phyloP scores from a whole-genome alignment of 2,329 filamentous ascomycete genomes.

The Myrmaecium sp. region DNA sequence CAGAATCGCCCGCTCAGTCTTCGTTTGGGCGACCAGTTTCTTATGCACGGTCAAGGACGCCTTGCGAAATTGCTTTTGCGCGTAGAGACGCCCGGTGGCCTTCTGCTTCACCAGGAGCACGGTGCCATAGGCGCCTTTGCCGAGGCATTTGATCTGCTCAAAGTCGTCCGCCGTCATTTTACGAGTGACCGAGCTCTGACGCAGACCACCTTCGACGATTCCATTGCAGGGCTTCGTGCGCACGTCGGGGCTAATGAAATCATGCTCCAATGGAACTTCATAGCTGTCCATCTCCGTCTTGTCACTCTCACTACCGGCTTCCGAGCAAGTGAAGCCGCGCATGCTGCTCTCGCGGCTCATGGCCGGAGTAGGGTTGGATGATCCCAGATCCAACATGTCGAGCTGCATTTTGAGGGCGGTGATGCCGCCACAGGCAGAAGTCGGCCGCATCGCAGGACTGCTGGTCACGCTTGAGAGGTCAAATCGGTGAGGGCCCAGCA shows the following conservation, averaged over 20 bases:
- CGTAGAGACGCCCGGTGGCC: constrained; percentile 73
- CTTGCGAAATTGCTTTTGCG: constrained; percentile 98
- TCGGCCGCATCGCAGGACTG: constrained; percentile 33
- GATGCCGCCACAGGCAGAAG: constrained; percentile 48
- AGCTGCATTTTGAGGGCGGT: constrained; percentile 68
- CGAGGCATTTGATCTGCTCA: constrained; percentile 75
- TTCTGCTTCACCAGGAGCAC: constrained; percentile 86
- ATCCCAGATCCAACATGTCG: constrained; percentile 53
- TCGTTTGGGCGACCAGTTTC: constrained; percentile 90
- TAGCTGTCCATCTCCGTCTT: constrained; percentile 65
- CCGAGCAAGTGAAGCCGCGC: constrained; percentile 34
- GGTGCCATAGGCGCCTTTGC: constrained; percentile 91
- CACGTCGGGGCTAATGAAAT: constrained; percentile 57
- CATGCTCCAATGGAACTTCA: constrained; percentile 67
- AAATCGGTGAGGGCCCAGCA: constrained; percentile 20
- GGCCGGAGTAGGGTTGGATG: constrained; percentile 39
- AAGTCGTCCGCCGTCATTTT: constrained; percentile 93
- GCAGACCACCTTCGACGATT: constrained; percentile 14
- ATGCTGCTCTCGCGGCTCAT: constrained; percentile 29
- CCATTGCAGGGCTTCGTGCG: constrained; percentile 24
- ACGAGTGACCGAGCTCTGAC: constrained; percentile 35
- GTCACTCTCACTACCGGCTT: constrained; percentile 46
- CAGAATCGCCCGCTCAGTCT: constrained; percentile 85
- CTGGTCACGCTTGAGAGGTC: constrained; percentile 34
- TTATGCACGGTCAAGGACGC: constrained; percentile 90